Conservation (phyloP, 2,329 filamentous ascomycete species). For the Pseudohalonectria lignicola region DNA sequence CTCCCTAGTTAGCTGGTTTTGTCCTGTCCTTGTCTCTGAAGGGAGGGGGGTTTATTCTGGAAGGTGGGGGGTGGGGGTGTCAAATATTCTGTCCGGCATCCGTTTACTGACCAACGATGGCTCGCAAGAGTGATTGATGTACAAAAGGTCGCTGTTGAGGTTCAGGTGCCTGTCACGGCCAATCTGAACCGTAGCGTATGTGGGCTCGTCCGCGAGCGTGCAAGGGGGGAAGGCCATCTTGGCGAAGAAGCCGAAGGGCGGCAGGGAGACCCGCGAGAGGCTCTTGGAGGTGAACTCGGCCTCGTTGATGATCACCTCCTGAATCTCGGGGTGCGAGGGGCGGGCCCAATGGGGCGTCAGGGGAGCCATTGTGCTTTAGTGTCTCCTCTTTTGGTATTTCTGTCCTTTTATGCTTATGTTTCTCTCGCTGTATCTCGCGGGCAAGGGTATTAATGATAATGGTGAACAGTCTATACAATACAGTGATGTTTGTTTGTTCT, state of each 20-base stretch:
- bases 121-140: constrained; percentile 59
- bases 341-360: constrained; percentile 47
- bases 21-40: too few relatives aligned
- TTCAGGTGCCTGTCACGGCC: constrained; percentile 44
- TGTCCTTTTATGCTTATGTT: too few relatives aligned
- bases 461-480: too few relatives aligned
- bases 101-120: constrained; percentile 48
- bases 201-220: constrained; percentile 40
- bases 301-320: constrained; percentile 43
- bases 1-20: too few relatives aligned
- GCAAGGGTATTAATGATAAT: too few relatives aligned
- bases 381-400: too few relatives aligned
- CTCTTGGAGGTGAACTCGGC: constrained; percentile 49
- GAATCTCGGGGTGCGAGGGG: constrained; percentile 48
- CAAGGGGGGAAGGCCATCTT: constrained; percentile 56
- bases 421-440: too few relatives aligned
- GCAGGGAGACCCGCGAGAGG: constrained; percentile 40
- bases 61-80: too few relatives aligned
- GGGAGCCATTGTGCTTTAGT: constrained; percentile 35
- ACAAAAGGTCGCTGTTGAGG: constrained; percentile 55
- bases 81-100: too few relatives aligned
- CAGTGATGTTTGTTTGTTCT: too few relatives aligned
- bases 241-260: constrained; percentile 55
- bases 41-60: too few relatives aligned
- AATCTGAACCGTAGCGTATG: constrained; percentile 55